phyloP scores from a whole-genome alignment of 495 filamentous ascomycete species.

The Podospora sp. region DNA sequence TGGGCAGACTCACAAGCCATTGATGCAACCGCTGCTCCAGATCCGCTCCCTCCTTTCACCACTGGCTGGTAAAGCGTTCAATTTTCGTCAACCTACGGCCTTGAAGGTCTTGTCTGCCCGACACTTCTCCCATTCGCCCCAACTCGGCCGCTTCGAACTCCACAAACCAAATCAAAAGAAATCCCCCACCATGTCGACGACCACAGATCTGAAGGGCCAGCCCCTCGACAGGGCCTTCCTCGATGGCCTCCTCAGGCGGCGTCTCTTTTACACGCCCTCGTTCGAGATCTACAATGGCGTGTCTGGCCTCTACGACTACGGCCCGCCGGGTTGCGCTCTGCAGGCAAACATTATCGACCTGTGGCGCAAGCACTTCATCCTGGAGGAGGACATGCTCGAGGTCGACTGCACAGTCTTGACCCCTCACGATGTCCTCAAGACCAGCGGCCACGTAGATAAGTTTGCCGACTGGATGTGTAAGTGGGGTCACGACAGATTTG shows the following conservation, averaged over 20 bases:
- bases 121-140: slow-evolving; percentile 27
- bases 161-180: slow-evolving; percentile 40
- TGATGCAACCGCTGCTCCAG: slow-evolving; percentile 31
- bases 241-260: slow-evolving; percentile 81
- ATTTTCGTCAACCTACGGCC: slow-evolving; percentile 20
- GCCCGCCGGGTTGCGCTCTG: slow-evolving; percentile 77
- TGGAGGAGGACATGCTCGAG: slow-evolving; percentile 89
- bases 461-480: slow-evolving; percentile 97
- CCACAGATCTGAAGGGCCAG: slow-evolving; percentile 79
- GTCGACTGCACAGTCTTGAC: slow-evolving; percentile 85
- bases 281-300: slow-evolving; percentile 94
- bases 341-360: slow-evolving; percentile 84
- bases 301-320: slow-evolving; percentile 83
- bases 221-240: slow-evolving; percentile 78
- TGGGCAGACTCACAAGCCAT: slow-evolving; percentile 25
- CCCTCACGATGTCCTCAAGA: slow-evolving; percentile 90
- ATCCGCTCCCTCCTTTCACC: slow-evolving; percentile 27
- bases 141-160: slow-evolving; percentile 17
- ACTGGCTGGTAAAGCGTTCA: slow-evolving; percentile 32
- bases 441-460: slow-evolving; percentile 94
- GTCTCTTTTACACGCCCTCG: slow-evolving; percentile 90
- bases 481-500: background rate
- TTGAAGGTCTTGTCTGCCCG: slow-evolving; percentile 23
- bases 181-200: slow-evolving; percentile 42
- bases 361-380: slow-evolving; percentile 91